Evolutionary conservation across 805 yeast species (phyloP), one percentile per base, ranked within the genome.

Genomic region (Saccharomycopsis babjevae): DNA sequence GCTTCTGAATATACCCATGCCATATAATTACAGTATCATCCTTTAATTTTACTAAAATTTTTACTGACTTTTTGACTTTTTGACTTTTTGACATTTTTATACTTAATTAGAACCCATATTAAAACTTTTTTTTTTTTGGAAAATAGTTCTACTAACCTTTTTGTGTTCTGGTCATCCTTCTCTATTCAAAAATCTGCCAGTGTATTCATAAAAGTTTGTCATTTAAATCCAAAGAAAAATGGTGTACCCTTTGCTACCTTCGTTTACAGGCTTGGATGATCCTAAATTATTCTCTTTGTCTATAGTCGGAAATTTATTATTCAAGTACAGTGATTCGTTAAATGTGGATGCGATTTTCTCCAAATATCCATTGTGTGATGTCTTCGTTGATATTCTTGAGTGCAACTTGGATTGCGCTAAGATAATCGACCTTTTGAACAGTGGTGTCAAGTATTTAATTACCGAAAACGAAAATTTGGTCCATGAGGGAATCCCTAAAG

Each of bases 391-490:
- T n/a, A 18, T 59, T 28, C 8, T 54, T 32, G 59, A 25, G 32
- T 62, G 18, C 3, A n/a, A 15, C 4, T 22, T 57, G 5, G 56
- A 46, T 25, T 54, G 32, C 16, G 42, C 69, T 22, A 61, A 61
- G 6, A 71, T 75, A 32, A 57, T 84, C 46, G 79, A 75, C 8
- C 68, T 86, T 43, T 76, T 88, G 61, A 87, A 88, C 68, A 76
- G 75, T 57, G 94, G 94, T 55, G 80, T 84, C 15, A 68, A 72
- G 30, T 46, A 46, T 25, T 20, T 46, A 15, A 46, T 46, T 13
- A 46, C 52, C 2, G 52, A 46, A 2, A 7, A 46, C 28, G 52
- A 46, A 46, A 22, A 15, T 25, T 25, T 46, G 28, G 6, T 25
- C 10, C 25, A 22, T 18, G 57, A 54, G 28, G 56, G 42, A 30